phyloP scores from a whole-genome alignment of 2,329 filamentous ascomycete genomes.

The Whalleya microplaca region DNA sequence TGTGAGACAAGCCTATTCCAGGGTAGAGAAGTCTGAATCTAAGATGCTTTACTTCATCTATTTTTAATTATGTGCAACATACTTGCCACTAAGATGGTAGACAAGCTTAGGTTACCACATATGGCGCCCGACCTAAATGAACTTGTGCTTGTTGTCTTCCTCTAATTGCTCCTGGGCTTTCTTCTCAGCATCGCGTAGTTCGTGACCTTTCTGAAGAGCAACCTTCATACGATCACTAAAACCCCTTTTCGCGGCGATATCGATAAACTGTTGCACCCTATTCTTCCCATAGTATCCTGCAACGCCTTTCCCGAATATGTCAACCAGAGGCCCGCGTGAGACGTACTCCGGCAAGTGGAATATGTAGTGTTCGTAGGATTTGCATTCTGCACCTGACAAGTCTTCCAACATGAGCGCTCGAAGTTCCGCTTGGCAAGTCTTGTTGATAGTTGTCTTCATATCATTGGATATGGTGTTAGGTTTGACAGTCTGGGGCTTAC shows the following conservation, averaged over 20 bases:
- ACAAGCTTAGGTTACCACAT: background rate
- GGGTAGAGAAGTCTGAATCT: too few species aligned
- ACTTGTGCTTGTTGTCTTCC: background rate
- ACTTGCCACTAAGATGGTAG: background rate
- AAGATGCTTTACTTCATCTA: background rate
- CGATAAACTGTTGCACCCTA: background rate
- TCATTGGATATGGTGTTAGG: background rate
- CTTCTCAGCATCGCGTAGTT: background rate
- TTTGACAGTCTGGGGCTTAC: background rate
- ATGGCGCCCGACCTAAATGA: background rate
- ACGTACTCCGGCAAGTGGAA: too few species aligned
- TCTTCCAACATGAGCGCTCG: background rate
- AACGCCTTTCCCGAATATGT: too few species aligned
- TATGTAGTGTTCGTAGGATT: too few species aligned
- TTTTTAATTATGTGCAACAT: background rate
- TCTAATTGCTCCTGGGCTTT: background rate
- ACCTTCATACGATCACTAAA: background rate
- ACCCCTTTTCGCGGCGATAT: background rate
- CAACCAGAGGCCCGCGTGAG: too few species aligned
- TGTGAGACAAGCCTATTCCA: too few species aligned
- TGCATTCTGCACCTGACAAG: too few species aligned
- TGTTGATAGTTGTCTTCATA: background rate
- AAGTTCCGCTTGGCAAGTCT: background rate
- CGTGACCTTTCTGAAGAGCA: background rate
- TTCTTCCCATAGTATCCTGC: background rate